Percentiles rank a stretch among this genome's conserved stretches.
Evolutionary conservation across 306 rosid genomes (phyloP).

Genomic region (Prunus davidiana): DNA sequence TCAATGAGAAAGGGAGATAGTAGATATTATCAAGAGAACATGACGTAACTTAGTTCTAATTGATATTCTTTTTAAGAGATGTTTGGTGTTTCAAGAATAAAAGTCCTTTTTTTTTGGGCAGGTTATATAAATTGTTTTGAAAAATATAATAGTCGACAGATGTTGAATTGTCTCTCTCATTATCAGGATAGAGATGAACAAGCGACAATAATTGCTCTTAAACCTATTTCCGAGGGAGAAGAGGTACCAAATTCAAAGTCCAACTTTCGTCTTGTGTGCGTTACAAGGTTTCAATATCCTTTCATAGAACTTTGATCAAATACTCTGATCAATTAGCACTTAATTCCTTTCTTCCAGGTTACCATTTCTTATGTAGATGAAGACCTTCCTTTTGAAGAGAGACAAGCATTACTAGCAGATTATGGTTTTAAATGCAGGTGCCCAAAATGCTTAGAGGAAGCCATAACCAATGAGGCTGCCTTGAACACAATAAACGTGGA

Average conservation of each 20-base stretch:
- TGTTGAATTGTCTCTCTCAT: neutral
- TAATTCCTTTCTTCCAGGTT: slow-evolving; percentile 51
- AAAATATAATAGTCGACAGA: neutral
- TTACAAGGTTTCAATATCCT: neutral
- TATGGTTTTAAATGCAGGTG: slow-evolving; percentile 79
- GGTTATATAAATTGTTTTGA: neutral
- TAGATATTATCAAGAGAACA: neutral
- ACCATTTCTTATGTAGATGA: slow-evolving; percentile 88
- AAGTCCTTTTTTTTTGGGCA: neutral
- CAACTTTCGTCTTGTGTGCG: neutral
- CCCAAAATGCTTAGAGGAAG: slow-evolving; percentile 59
- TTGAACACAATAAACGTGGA: neutral
- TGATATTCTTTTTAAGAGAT: neutral
- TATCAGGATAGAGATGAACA: slow-evolving; percentile 91
- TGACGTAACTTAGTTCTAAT: neutral
- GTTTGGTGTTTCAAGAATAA: neutral
- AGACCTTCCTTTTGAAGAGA: slow-evolving; percentile 61
- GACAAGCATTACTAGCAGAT: slow-evolving; percentile 82
- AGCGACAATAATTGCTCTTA: slow-evolving; percentile 70
- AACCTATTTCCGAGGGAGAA: slow-evolving; percentile 66
- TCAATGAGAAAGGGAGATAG: no score
- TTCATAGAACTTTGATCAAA: neutral
- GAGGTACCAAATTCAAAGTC: slow-evolving; percentile 47
- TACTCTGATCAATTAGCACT: neutral
- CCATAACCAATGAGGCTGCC: neutral